Conservation (phyloP, 495 filamentous ascomycete genomes). For the Penicillium salamii region DNA sequence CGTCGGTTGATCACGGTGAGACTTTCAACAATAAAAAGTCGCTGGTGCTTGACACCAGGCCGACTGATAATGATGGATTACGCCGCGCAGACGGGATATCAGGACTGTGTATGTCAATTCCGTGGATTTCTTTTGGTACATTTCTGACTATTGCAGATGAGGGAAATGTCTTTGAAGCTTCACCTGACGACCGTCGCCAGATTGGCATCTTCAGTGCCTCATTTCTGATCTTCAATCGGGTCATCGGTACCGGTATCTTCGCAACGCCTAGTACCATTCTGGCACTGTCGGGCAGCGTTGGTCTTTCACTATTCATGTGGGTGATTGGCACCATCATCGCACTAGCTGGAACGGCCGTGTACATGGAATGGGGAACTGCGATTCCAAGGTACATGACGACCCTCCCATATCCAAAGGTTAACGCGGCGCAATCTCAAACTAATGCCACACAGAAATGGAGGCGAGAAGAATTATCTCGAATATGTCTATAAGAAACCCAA, state of each 20-base stretch:
- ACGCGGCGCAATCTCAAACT: not conserved
- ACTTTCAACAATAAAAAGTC: too few species aligned
- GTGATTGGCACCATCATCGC: slow-evolving; percentile 49
- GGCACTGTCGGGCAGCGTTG: slow-evolving; percentile 50
- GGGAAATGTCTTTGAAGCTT: slow-evolving; percentile 59
- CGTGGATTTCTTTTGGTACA: not conserved
- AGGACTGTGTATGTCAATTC: slow-evolving; percentile 30
- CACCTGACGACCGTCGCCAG: slow-evolving; percentile 59
- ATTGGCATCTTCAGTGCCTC: slow-evolving; percentile 59
- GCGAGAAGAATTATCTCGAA: slow-evolving; percentile 71
- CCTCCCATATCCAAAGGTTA: too few species aligned
- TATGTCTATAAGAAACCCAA: slow-evolving; percentile 61
- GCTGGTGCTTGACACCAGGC: slow-evolving; percentile 19
- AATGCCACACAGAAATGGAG: slow-evolving; percentile 47
- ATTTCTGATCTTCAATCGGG: slow-evolving; percentile 62
- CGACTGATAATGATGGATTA: slow-evolving; percentile 21
- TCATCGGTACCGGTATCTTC: slow-evolving; percentile 67
- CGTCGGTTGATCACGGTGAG: slow-evolving; percentile 2
- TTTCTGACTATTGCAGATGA: slow-evolving; percentile 28
- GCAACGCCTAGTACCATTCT: slow-evolving; percentile 60
- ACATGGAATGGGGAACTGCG: slow-evolving; percentile 54
- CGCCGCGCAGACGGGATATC: slow-evolving; percentile 35
- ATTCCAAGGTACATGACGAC: slow-evolving; percentile 41
- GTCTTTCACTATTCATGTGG: slow-evolving; percentile 53
- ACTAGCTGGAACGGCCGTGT: slow-evolving; percentile 50